These are phyloP conservation scores for Xylaria sp. DNA, from an alignment of 2,329 filamentous ascomycete species.

Conservation along the genomic window DNA sequence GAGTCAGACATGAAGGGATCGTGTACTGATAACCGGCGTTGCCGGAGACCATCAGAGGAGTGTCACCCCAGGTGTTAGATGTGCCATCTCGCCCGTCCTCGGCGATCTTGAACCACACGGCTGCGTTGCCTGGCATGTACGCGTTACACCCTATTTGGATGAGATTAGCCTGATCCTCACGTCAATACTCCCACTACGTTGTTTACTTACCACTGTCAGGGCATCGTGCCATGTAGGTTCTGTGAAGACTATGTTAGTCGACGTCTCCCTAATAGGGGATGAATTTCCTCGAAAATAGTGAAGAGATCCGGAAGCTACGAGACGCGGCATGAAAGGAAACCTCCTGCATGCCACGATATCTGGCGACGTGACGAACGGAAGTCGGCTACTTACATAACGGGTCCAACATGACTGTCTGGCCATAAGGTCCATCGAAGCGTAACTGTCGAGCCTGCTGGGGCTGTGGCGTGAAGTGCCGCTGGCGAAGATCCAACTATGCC, in stretches of 20 bases:
- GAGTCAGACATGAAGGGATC: constrained; percentile 62
- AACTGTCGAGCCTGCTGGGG: constrained; percentile 63
- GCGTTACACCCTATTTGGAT: constrained; percentile 35
- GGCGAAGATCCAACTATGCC: constrained; percentile 60
- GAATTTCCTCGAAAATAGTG: neutral
- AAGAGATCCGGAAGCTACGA: neutral
- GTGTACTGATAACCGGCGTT: constrained; percentile 60
- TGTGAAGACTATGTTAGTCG: neutral
- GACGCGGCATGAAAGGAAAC: neutral
- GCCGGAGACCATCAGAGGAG: constrained; percentile 55
- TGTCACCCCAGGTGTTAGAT: constrained; percentile 60
- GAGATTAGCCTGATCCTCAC: neutral
- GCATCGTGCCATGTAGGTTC: constrained; percentile 69
- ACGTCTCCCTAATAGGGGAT: neutral
- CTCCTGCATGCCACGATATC: neutral
- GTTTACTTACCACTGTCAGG: constrained; percentile 56
- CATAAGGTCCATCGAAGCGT: constrained; percentile 65
- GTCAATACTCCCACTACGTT: too few relatives aligned
- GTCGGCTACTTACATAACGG: constrained; percentile 52
- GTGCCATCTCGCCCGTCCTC: constrained; percentile 62
- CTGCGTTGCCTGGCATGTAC: constrained; percentile 43
- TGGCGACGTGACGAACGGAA: too few relatives aligned
- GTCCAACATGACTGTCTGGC: constrained; percentile 63
- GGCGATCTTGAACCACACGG: constrained; percentile 67
- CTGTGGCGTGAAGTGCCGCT: constrained; percentile 63